A percentile compares a stretch with the other conserved stretches of the same genome.
phyloP scores from a whole-genome alignment of 345 rosid genomes.

The Toxicodendron radicans region DNA sequence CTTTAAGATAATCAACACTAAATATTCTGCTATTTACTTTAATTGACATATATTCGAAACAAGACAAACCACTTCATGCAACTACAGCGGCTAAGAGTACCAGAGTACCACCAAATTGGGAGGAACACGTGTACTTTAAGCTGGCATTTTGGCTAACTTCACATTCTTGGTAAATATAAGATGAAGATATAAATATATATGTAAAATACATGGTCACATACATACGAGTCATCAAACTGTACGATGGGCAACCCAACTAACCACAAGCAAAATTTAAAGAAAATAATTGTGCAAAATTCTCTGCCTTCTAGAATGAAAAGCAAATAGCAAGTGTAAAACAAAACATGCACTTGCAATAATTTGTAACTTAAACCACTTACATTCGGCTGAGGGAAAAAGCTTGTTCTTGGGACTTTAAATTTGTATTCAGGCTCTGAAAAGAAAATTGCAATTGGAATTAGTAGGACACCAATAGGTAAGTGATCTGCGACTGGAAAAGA shows the following conservation, averaged over 20 bases:
- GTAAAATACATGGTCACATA: not conserved
- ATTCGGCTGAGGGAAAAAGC: conserved; percentile 90
- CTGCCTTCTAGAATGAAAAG: not conserved
- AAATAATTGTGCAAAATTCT: not conserved
- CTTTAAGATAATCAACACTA: too few species aligned
- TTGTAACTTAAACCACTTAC: conserved; percentile 39
- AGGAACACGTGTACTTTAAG: not conserved
- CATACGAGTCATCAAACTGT: not conserved
- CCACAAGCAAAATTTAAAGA: not conserved
- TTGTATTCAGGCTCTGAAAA: conserved; percentile 81
- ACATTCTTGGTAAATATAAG: not conserved
- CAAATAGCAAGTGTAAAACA: not conserved
- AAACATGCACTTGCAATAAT: not conserved
- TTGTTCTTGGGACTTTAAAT: conserved; percentile 72
- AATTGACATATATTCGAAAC: not conserved
- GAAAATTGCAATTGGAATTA: conserved; percentile 8
- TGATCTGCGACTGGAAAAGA: not conserved
- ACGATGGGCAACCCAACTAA: not conserved
- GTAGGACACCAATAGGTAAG: conserved; percentile 1
- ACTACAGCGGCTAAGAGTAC: not conserved
- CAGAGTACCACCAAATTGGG: not conserved
- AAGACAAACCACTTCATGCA: not conserved
- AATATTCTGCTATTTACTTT: not conserved
- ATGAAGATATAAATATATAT: not conserved
- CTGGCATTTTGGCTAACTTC: not conserved